Conservation (phyloP, 1,284 basidiomycete species). For the Leccinum insigne region DNA sequence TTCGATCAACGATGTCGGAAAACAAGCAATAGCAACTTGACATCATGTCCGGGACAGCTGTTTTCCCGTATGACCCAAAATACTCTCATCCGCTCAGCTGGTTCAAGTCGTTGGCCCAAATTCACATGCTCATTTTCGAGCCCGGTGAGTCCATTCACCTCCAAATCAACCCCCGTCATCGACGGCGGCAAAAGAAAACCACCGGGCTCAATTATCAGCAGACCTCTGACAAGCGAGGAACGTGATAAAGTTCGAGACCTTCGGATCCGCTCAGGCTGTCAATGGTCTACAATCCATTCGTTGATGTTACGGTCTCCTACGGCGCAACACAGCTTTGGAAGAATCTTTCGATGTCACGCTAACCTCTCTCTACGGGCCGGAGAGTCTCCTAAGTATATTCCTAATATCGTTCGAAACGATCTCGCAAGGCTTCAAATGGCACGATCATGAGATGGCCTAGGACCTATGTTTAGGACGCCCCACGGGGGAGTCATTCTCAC, state of each 20-base stretch:
- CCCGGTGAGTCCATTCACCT: neutral
- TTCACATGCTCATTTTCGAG: neutral
- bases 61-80: neutral
- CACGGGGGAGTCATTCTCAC: conserved; percentile 2
- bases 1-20: neutral
- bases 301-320: neutral
- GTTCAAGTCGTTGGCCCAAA: neutral
- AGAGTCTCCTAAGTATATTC: neutral
- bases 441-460: neutral
- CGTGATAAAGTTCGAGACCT: neutral
- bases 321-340: neutral
- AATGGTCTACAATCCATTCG: neutral
- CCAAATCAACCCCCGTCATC: neutral
- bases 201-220: neutral
- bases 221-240: neutral
- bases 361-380: neutral
- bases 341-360: neutral
- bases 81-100: neutral
- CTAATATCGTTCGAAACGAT: neutral
- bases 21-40: neutral
- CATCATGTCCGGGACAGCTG: neutral
- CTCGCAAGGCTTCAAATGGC: neutral
- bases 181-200: neutral
- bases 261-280: neutral
- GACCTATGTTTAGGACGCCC: conserved; percentile 12